Conservation (phyloP, 164 flowering plant species). For the Nymphaea thermarum region DNA sequence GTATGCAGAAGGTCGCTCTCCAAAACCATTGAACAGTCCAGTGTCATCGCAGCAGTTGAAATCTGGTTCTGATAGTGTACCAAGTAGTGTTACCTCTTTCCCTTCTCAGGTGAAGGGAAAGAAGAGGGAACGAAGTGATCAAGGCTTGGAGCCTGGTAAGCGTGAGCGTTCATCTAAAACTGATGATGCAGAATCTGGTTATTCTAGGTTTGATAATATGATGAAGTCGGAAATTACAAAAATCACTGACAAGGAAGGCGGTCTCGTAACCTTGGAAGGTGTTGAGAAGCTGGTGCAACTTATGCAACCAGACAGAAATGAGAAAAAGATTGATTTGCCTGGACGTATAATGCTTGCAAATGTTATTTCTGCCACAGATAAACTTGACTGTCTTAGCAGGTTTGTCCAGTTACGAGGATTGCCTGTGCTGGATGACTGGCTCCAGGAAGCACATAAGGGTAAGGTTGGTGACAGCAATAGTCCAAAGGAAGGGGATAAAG, state of each 20-base stretch:
- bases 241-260: conserved; percentile 66
- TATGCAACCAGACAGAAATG: conserved; percentile 51
- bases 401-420: conserved; percentile 83
- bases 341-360: conserved; percentile 60
- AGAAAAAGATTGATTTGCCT: conserved; percentile 54
- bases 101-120: conserved; percentile 62
- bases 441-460: conserved; percentile 82
- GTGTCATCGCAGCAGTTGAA: conserved; percentile 48
- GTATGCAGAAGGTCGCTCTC: conserved; percentile 83
- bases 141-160: conserved; percentile 47
- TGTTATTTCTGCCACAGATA: conserved; percentile 69
- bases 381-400: conserved; percentile 55
- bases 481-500: conserved; percentile 54
- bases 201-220: conserved; percentile 28
- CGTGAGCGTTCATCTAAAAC: conserved; percentile 45
- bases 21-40: conserved; percentile 63
- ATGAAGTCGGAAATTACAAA: conserved; percentile 62
- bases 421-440: conserved; percentile 85
- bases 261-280: conserved; percentile 48
- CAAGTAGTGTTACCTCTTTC: conserved; percentile 26
- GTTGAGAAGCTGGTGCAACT: conserved; percentile 74
- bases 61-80: conserved; percentile 59
- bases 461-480: conserved; percentile 39
- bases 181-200: conserved; percentile 60
- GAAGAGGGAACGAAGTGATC: conserved; percentile 77